phyloP scores from a whole-genome alignment of 1,284 basidiomycete genomes.

The Rugiboletus extremiorientalis region DNA sequence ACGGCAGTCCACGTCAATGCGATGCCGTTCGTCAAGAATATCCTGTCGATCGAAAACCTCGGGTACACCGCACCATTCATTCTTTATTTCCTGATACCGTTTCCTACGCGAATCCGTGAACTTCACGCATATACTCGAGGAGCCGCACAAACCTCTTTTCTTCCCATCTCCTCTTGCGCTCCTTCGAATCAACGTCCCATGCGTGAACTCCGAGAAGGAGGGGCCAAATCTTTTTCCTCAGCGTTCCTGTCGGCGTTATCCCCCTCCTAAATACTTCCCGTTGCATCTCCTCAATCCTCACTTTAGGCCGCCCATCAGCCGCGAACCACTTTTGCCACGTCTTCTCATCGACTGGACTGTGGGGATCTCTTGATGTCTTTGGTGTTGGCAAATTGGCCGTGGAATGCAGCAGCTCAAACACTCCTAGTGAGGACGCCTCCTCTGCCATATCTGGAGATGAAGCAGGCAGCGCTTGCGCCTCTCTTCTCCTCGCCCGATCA shows the following conservation, averaged over 20 bases:
- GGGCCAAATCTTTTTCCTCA: constrained; percentile 83
- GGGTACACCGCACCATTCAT: constrained; percentile 79
- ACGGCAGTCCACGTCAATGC: constrained; percentile 94
- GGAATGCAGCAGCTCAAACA: constrained; percentile 85
- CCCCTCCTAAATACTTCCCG: constrained; percentile 79
- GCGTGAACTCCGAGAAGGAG: constrained; percentile 83
- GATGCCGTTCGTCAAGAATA: constrained; percentile 84
- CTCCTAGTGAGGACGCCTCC: constrained; percentile 75
- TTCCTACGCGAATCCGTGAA: constrained; percentile 43
- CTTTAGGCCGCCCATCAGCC: constrained; percentile 63
- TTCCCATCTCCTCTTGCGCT: constrained; percentile 58
- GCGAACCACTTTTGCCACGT: constrained; percentile 76
- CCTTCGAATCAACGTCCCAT: constrained; percentile 66
- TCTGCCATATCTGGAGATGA: constrained; percentile 51
- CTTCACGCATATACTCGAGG: constrained; percentile 3
- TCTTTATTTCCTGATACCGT: constrained; percentile 68
- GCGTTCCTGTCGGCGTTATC: constrained; percentile 48
- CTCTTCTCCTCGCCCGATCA: constrained; percentile 77
- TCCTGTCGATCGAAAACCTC: constrained; percentile 79
- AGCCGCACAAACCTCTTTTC: constrained; percentile 56
- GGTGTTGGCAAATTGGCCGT: constrained; percentile 77
- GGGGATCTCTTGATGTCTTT: constrained; percentile 69
- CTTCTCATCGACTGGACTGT: constrained; percentile 67
- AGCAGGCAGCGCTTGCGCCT: constrained; percentile 64
- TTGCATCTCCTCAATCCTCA: constrained; percentile 68